Base-by-base conservation (phyloP, 2,329 filamentous ascomycete species). In the Mycosphaerella sp. region DNA sequence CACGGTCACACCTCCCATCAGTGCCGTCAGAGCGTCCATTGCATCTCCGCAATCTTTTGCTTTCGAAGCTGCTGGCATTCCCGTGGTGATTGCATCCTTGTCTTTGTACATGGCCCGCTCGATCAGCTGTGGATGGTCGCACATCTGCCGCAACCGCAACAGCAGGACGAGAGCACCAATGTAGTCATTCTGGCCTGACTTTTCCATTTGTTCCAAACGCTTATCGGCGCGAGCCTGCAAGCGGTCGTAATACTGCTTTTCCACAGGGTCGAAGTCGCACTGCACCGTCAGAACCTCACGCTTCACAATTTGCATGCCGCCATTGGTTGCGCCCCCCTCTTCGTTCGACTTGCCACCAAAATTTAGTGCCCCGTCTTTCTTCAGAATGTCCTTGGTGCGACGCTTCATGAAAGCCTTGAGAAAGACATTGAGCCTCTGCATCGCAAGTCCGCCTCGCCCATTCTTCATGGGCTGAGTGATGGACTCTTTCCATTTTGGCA, bases 381-480 rank as follows among this genome's bases (percentile, higher is more conserved):
- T 95, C 57, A 98, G 75, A n/a, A 98, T 89, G 21, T 95, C 90
- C 72, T 98, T 98, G 7, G 91, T 97, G 41, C 93, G 84, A n/a
- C 93, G 85, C 75, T 97, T 95, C 93, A 98, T 98, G 74, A 95
- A 95, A 52, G 90, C 92, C 51, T 87, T 86, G 3, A 98, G 76
- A 57, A 95, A 83, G 53, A 86, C 83, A 62, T 95, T 90, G 32
- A 98, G 76, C 43, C 93, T 82, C 48, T 84, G 81, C 69, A 98
- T 95, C 12, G 93, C 92, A 54, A 97, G 80, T 51, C 91, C 87
- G 9, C 92, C 93, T 57, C 87, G 86, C 6, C 91, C 91, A 57
- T 87, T 89, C 74, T 92, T 95, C 80, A 98, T 82, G 0, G 93
- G 93, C 43, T 80, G 76, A 50, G 90, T 91, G 56, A 98, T 98